Evolutionary conservation across 805 yeast genomes (phyloP).

Genomic region (Candida bentonensis): DNA sequence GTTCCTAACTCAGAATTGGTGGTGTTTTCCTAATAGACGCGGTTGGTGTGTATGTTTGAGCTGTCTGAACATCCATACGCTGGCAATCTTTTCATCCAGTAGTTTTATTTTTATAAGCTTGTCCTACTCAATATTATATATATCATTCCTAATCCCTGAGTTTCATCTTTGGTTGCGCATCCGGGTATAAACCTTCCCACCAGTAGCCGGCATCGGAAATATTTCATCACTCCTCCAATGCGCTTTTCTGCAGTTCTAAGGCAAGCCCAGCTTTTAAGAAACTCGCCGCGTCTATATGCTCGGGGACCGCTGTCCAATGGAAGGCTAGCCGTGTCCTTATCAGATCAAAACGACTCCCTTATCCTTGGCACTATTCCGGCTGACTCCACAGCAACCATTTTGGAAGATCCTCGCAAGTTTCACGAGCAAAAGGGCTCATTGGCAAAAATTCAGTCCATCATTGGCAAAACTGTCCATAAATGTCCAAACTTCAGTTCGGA

Average conservation of each 20-base stretch:
- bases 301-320: background rate
- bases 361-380: background rate
- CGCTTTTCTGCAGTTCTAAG: background rate
- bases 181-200: too few relatives aligned
- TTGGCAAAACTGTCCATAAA: conserved; percentile 15
- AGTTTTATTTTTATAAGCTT: too few relatives aligned
- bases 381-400: background rate
- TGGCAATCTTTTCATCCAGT: too few relatives aligned
- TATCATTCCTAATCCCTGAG: too few relatives aligned
- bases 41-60: background rate
- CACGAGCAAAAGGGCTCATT: background rate
- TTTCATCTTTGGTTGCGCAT: too few relatives aligned
- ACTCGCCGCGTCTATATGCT: background rate
- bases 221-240: too few relatives aligned
- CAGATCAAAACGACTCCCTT: background rate
- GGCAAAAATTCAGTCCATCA: conserved; percentile 7
- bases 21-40: background rate
- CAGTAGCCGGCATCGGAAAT: too few relatives aligned
- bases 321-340: background rate
- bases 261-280: background rate
- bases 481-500: conserved; percentile 16
- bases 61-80: too few relatives aligned
- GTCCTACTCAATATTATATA: too few relatives aligned
- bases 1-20: background rate
- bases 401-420: background rate